Conservation (phyloP, 176 grass and related monocot genomes). For the Avena eriantha region DNA sequence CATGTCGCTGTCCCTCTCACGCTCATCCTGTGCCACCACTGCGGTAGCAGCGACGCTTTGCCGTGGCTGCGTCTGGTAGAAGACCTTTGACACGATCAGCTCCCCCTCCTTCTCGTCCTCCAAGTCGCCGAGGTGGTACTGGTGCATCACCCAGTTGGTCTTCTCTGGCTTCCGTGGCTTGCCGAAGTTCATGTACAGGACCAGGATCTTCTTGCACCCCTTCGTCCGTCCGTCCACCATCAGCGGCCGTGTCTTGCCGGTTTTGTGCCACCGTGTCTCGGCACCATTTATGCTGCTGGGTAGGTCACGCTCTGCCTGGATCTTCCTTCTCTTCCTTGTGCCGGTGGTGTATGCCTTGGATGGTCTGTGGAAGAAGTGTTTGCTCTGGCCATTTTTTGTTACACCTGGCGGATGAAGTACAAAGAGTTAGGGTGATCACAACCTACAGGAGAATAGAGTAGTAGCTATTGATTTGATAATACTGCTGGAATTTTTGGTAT, state of each 20-base stretch:
- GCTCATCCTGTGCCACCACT: conserved; percentile 14
- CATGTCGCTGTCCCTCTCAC: conserved; percentile 32
- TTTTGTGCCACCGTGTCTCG: conserved; percentile 92
- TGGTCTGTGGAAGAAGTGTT: conserved; percentile 94
- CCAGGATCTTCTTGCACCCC: conserved; percentile 97
- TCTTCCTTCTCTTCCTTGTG: conserved; percentile 87
- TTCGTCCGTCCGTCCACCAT: conserved; percentile 59
- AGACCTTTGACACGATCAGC: conserved; percentile 85
- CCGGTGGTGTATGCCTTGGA: conserved; percentile 89
- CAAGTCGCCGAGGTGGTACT: conserved; percentile 84
- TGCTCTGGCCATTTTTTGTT: conserved; percentile 75
- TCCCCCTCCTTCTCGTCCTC: conserved; percentile 92
- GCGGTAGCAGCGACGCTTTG: conserved; percentile 42
- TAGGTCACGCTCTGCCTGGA: conserved; percentile 58
- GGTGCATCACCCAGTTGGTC: conserved; percentile 98
- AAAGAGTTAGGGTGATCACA: conserved; percentile 14
- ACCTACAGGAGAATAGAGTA: background rate
- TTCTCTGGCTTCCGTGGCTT: conserved; percentile 81
- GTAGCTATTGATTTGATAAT: conserved; percentile 11
- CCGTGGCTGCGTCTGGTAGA: conserved; percentile 80
- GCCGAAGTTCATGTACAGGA: conserved; percentile 83
- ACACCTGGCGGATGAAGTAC: conserved; percentile 63
- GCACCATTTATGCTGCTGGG: conserved; percentile 1
- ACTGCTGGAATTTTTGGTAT: background rate
- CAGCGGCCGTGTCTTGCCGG: conserved; percentile 75